Percentiles rank a stretch among this genome's conserved stretches.
Conservation (phyloP, 108 stramenopile species). For the Fragilaria crotonensis region DNA sequence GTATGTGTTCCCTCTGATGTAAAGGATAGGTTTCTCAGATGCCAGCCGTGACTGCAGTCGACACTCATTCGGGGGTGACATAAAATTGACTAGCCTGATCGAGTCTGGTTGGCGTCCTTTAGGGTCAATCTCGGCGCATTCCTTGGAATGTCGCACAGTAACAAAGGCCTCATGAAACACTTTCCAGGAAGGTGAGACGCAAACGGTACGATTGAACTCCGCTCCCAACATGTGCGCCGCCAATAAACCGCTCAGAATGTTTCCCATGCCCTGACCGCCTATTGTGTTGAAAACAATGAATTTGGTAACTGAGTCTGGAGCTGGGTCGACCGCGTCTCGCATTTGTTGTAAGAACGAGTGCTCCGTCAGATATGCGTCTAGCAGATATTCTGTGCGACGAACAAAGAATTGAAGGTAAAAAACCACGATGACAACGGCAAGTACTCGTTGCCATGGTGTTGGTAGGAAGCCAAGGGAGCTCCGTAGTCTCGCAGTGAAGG, state of each 20-base stretch:
- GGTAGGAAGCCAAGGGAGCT: neutral
- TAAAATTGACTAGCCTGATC: slow-evolving; percentile 7
- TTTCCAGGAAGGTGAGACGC: slow-evolving; percentile 15
- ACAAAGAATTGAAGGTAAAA: neutral
- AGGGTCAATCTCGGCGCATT: neutral
- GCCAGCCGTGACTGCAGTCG: slow-evolving; percentile 10
- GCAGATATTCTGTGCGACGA: neutral
- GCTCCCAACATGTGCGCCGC: slow-evolving; percentile 34
- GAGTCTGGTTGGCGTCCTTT: neutral
- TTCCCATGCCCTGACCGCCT: slow-evolving; percentile 40
- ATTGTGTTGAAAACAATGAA: slow-evolving; percentile 8
- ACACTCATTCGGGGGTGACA: slow-evolving; percentile 24
- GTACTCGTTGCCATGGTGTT: neutral
- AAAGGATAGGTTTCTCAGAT: neutral
- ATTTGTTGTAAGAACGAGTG: neutral
- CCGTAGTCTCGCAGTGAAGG: no score
- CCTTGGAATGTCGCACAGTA: neutral
- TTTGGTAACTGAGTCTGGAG: neutral
- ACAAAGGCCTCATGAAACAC: slow-evolving; percentile 11
- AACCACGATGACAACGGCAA: neutral
- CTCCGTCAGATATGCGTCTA: neutral
- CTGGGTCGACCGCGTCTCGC: neutral
- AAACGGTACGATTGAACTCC: slow-evolving; percentile 42
- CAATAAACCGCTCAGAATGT: slow-evolving; percentile 33
- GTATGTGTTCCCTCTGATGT: slow-evolving; percentile 31